These are phyloP conservation scores for Lachancea waltii DNA, from an alignment of 805 yeast genomes.

Conservation along the genomic window DNA sequence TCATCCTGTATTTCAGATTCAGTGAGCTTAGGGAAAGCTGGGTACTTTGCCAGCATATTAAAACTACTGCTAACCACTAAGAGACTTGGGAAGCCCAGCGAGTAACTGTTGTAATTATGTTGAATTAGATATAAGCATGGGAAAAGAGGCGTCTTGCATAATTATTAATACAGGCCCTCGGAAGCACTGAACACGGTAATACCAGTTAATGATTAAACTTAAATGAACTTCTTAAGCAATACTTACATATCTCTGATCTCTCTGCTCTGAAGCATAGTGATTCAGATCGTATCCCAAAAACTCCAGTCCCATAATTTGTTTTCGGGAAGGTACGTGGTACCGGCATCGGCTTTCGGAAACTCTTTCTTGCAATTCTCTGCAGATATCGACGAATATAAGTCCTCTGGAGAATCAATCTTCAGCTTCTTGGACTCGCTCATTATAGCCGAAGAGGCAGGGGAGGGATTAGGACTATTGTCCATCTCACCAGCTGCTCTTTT, in stretches of 20 bases:
- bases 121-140: no score
- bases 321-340: not conserved
- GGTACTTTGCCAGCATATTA: conserved; percentile 6
- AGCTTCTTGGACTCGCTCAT: conserved; percentile 32
- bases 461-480: conserved; percentile 22
- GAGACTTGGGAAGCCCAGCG: no score
- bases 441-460: conserved; percentile 21
- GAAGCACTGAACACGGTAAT: no score
- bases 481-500: conserved; percentile 27
- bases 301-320: conserved; percentile 30
- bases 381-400: conserved; percentile 20
- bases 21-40: conserved; percentile 28
- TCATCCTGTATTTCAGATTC: conserved; percentile 20
- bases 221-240: no score
- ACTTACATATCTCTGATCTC: no score
- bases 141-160: no score
- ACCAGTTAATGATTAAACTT: no score
- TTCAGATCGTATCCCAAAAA: conserved; percentile 19
- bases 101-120: no score
- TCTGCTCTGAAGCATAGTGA: no score
- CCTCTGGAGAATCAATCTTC: conserved; percentile 32
- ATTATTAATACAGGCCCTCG: no score
- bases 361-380: conserved; percentile 4
- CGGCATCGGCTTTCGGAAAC: not conserved
- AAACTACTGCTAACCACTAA: no score